Conservation (phyloP, 202 grass and related monocot species). For the Panicum virgatum region DNA sequence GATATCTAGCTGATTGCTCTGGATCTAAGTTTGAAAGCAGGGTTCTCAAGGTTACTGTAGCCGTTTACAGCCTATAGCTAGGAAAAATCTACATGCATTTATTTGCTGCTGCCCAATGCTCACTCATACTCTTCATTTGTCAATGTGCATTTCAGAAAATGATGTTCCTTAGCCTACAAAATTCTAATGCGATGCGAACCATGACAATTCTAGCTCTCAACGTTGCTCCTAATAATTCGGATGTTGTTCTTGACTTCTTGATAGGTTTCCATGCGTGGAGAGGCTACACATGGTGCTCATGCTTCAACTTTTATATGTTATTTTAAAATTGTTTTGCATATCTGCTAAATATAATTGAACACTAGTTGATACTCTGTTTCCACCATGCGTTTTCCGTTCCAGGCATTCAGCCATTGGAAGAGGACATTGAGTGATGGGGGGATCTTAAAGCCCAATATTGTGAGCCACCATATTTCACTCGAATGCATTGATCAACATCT, state of each 20-base stretch:
- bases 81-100: too few relatives aligned
- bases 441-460: too few relatives aligned
- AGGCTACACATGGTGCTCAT: slow-evolving; percentile 18
- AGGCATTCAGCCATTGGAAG: background rate
- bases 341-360: background rate
- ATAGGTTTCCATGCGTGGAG: slow-evolving; percentile 24
- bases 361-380: background rate
- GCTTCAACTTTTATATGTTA: background rate
- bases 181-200: background rate
- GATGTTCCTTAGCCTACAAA: background rate
- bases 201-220: slow-evolving; percentile 12
- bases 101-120: background rate
- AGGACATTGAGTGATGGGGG: background rate
- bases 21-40: background rate
- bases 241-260: slow-evolving; percentile 2
- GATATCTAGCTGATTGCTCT: background rate
- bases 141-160: background rate
- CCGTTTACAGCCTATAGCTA: too few relatives aligned
- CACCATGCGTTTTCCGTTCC: background rate
- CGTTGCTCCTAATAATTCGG: background rate
- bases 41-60: background rate
- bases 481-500: slow-evolving; percentile 10
- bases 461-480: background rate
- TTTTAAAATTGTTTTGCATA: background rate
- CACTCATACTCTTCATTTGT: background rate